Percentiles rank a stretch among this genome's conserved stretches.
Evolutionary conservation across 1,284 basidiomycete genomes (phyloP).

Genomic region (Ganoderma meredithae): DNA sequence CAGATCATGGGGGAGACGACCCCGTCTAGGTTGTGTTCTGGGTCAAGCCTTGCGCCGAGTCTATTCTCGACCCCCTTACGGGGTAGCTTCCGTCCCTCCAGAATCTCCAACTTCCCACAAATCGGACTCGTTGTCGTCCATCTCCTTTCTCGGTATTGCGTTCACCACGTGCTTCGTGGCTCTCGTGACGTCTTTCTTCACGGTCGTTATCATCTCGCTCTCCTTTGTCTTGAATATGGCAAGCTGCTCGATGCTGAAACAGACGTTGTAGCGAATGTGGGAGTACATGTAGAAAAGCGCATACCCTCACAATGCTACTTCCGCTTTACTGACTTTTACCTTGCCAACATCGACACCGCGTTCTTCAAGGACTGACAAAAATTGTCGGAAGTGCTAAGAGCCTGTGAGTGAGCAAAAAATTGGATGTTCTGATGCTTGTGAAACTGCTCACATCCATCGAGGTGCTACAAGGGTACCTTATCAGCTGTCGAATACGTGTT

Average conservation of each 20-base stretch:
- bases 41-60: not conserved
- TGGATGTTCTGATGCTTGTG: not conserved
- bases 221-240: slow-evolving; percentile 53
- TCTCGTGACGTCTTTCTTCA: slow-evolving; percentile 38
- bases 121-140: not conserved
- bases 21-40: not conserved
- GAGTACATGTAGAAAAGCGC: slow-evolving; percentile 19
- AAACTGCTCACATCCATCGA: slow-evolving; percentile 23
- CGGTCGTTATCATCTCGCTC: slow-evolving; percentile 37
- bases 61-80: not conserved
- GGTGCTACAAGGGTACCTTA: slow-evolving; percentile 7
- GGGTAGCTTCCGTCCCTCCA: slow-evolving; percentile 26
- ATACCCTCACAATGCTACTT: slow-evolving; percentile 62
- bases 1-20: not conserved
- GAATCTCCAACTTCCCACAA: slow-evolving; percentile 29
- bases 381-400: slow-evolving; percentile 70
- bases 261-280: not conserved
- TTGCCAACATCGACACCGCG: slow-evolving; percentile 70
- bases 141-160: not conserved
- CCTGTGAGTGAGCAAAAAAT: not conserved
- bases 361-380: slow-evolving; percentile 61
- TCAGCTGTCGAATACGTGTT: not conserved
- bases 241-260: slow-evolving; percentile 54
- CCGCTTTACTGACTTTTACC: slow-evolving; percentile 67
- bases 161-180: slow-evolving; percentile 13